Evolutionary conservation across 2,329 filamentous ascomycete genomes (phyloP).

Genomic region (Zymoseptoria ardabiliae): DNA sequence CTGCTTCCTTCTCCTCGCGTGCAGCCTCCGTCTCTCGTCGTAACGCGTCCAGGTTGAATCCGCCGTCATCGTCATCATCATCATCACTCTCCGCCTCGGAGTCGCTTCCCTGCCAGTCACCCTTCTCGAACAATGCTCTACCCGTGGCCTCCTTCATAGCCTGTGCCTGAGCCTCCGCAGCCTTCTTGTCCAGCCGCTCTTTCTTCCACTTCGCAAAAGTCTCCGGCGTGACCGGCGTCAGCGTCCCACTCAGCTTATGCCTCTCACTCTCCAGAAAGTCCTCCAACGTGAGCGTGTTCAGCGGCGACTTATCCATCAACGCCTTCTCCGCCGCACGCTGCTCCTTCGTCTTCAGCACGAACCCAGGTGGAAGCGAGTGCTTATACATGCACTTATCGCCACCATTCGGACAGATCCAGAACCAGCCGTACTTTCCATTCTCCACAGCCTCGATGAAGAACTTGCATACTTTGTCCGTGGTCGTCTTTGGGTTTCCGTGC

Average conservation of each 20-base stretch:
- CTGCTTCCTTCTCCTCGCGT: constrained; percentile 68
- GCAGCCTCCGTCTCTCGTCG: constrained; percentile 77
- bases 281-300: constrained; percentile 90
- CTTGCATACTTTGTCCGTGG: constrained; percentile 98
- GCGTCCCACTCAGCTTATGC: constrained; percentile 82
- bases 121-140: constrained; percentile 90
- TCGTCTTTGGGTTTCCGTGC: constrained; percentile 92
- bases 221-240: constrained; percentile 91
- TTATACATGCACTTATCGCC: constrained; percentile 98
- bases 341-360: constrained; percentile 95
- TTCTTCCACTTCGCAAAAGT: constrained; percentile 96
- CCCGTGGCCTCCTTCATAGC: constrained; percentile 94
- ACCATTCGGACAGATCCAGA: constrained; percentile 95
- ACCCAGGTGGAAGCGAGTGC: constrained; percentile 89
- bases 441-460: constrained; percentile 96
- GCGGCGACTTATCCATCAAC: constrained; percentile 86
- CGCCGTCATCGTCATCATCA: constrained; percentile 53
- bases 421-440: constrained; percentile 98
- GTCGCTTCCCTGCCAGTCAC: constrained; percentile 70
- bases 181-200: constrained; percentile 89
- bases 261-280: constrained; percentile 95
- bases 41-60: constrained; percentile 76
- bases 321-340: constrained; percentile 94
- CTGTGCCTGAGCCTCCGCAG: constrained; percentile 81
- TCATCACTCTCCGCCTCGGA: constrained; percentile 56